A percentile compares a stretch with the other conserved stretches of the same genome.
Evolutionary conservation across 768 basidiomycete species (phyloP).

Genomic region (Mycena maculata): DNA sequence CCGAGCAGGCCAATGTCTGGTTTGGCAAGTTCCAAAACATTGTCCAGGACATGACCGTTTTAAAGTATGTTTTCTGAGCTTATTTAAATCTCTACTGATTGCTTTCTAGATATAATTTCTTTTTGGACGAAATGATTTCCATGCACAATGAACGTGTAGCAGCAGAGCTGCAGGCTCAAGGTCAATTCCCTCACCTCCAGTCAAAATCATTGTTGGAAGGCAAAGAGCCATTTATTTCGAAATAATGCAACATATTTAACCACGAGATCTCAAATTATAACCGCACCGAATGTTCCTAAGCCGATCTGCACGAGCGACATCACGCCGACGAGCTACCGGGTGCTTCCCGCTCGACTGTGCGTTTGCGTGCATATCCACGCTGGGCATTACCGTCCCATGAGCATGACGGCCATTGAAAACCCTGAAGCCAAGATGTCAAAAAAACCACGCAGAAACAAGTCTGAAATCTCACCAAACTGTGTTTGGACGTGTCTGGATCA

Average conservation of each 20-base stretch:
- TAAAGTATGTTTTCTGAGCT: conserved; percentile 22
- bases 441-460: neutral
- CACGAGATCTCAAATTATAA: neutral
- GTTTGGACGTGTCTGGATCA: neutral
- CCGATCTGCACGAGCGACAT: neutral
- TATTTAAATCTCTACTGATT: too few relatives aligned
- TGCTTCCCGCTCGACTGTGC: neutral
- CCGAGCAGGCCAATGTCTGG: conserved; percentile 44
- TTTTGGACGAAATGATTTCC: too few relatives aligned
- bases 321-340: neutral
- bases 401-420: conserved; percentile 1
- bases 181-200: too few relatives aligned
- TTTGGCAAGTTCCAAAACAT: conserved; percentile 37
- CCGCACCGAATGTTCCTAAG: neutral
- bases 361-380: neutral
- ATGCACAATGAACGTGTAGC: too few relatives aligned
- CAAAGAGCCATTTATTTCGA: too few relatives aligned
- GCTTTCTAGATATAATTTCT: too few relatives aligned
- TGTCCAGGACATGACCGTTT: conserved; percentile 35
- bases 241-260: neutral
- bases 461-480: conserved; percentile 14
- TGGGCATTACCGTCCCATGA: conserved; percentile 10
- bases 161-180: too few relatives aligned
- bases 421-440: neutral
- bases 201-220: too few relatives aligned